Evolutionary conservation across 2,329 filamentous ascomycete species (phyloP), one percentile per base, ranked within the genome.

Genomic region (Trichophyton benhamiae): DNA sequence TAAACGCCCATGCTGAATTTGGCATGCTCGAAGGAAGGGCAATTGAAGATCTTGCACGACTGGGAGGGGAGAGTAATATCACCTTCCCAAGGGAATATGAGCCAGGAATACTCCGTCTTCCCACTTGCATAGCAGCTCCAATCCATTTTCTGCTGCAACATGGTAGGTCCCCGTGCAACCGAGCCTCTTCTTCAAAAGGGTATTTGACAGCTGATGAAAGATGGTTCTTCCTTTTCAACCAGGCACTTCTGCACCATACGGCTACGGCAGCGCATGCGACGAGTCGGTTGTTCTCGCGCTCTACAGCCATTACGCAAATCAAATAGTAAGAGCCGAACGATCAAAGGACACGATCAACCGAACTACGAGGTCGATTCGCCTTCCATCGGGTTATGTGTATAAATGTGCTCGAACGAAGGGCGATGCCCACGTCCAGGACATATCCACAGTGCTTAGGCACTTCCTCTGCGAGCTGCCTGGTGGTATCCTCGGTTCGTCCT

Each of bases 121-220:
- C 77, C 1, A 71, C 71, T n/a, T 76, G 74, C 57, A 72, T 79
- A 62, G 76, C 75, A 38, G 74, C 75, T 30, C 72, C 71, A n/a
- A 67, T 72, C 11, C 65, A 66, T 20, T 76, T 74, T 64, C 62
- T 79, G 60, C 65, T 69, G 57, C 64, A 66, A 52, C 66, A 73
- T 64, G 73, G 75, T 77, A 68, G 63, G 67, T 30, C 5, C 4
- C n/a, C 5, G 1, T 17, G 15, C 25, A 27, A 59, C 11, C 59
- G 41, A 20, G 3, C 30, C 38, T 9, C 17, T 7, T 30, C 13
- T 36, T 6, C 44, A 15, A 13, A 25, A 7, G 44, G 17, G 17
- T 22, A 48, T 20, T 13, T 25, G 3, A 3, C 13, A 11, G 11
- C 46, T 49, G 30, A 49, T 13, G 22, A 49, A 4, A 5, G 2